These are phyloP conservation scores for Tetrapyrgos nigripes DNA, from an alignment of 1,284 basidiomycete genomes.

Conservation along the genomic window DNA sequence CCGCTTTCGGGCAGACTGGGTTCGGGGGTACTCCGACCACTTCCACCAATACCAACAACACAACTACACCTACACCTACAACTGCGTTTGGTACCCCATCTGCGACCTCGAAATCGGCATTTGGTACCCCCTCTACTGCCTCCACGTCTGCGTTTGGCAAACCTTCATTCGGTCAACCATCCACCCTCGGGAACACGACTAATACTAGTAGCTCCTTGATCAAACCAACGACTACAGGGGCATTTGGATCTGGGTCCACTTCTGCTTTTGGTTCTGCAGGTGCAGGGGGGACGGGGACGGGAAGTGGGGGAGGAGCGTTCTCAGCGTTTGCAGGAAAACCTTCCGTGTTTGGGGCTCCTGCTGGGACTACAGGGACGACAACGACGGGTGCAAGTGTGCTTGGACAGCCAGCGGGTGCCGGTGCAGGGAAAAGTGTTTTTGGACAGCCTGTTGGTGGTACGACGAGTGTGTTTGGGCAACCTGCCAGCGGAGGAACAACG, in stretches of 20 bases:
- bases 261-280: conserved; percentile 26
- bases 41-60: conserved; percentile 17
- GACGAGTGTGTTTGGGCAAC: conserved; percentile 22
- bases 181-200: too few species aligned
- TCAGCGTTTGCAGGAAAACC: conserved; percentile 41
- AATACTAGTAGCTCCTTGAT: background rate
- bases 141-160: background rate
- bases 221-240: too few species aligned
- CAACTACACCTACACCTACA: conserved; percentile 20
- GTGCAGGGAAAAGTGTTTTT: conserved; percentile 2
- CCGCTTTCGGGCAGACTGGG: conserved; percentile 36
- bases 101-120: conserved; percentile 13
- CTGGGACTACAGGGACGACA: conserved; percentile 7
- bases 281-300: background rate
- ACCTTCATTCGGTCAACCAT: too few species aligned
- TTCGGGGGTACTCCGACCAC: conserved; percentile 1
- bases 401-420: too few species aligned
- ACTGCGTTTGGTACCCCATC: conserved; percentile 40
- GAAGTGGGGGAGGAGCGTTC: conserved; percentile 36
- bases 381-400: too few species aligned
- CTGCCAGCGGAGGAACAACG: conserved; percentile 15
- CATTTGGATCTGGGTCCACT: conserved; percentile 16
- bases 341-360: conserved; percentile 29
- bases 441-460: conserved; percentile 6
- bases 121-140: background rate